Conservation (phyloP, 2,329 filamentous ascomycete genomes). For the Colletotrichum salicis region DNA sequence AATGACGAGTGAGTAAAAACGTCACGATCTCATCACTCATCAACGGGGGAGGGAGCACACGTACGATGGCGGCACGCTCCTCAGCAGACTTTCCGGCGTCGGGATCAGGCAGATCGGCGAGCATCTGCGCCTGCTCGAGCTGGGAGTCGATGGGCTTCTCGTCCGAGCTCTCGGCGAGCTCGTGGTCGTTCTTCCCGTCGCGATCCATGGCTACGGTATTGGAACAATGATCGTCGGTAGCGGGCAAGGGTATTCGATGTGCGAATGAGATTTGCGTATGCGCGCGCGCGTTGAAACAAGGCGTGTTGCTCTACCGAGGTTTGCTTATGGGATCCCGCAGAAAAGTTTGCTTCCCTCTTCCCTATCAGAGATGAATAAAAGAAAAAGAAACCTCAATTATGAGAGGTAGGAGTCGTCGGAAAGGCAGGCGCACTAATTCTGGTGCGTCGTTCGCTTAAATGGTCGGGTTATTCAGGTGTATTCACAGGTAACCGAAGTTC, state of each 20-base stretch:
- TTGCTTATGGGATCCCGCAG: not conserved
- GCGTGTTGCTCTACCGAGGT: not conserved
- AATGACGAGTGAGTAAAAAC: not conserved
- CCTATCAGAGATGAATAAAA: not conserved
- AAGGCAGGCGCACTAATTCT: not conserved
- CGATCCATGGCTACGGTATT: slow-evolving; percentile 27
- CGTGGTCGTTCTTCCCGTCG: slow-evolving; percentile 29
- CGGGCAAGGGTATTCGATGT: not conserved
- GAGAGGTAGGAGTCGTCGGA: not conserved
- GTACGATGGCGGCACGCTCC: slow-evolving; percentile 70
- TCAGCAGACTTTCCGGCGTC: slow-evolving; percentile 73
- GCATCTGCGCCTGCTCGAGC: slow-evolving; percentile 42
- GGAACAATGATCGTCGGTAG: not conserved
- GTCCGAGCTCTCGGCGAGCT: slow-evolving; percentile 31
- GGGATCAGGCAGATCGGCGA: slow-evolving; percentile 48
- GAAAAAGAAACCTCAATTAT: not conserved
- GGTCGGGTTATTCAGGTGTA: not conserved
- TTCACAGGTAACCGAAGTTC: not conserved
- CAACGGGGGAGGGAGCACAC: slow-evolving; percentile 39
- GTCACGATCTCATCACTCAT: not conserved
- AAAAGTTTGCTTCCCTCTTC: not conserved
- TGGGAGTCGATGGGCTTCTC: slow-evolving; percentile 34
- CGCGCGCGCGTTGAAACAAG: not conserved
- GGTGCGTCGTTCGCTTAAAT: not conserved
- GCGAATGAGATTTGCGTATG: not conserved